Base-by-base conservation (phyloP, 2,329 filamentous ascomycete genomes). In the Aspergillus sp. region DNA sequence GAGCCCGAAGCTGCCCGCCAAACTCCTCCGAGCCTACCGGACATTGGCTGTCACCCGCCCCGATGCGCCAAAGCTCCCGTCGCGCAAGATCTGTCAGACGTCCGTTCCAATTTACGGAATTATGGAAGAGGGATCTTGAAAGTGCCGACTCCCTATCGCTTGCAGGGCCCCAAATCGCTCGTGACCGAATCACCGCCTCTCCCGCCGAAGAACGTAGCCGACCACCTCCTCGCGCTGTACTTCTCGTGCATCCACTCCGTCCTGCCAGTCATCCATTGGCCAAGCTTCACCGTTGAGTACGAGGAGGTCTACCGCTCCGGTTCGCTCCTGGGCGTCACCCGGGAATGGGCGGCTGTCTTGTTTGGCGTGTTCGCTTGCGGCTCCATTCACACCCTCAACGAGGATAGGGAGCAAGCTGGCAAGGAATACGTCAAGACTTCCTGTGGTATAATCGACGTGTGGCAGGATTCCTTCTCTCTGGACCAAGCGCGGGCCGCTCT, bases 211-310 rank as follows among this genome's bases (percentile, higher is more conserved):
- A 65, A 75, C 16, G 60, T 78, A 14, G 77, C 79, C 16, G 85
- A 93, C 41, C 75, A 74, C 43, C 67, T 95, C 2, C 61, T 95
- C 19, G 71, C 74, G 20, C 72, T 80, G 24, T 98, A 93, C 57
- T 81, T 83, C 47, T 68, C 72, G 24, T 81, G 80, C 5, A 69
- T 85, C 15, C 89, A 96, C 54, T 73, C 78, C 19, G 80, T 84
- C 56, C 80, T 88, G 45, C 91, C 91, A 1, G 78, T 94, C 26
- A 51, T 96, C 7, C 85, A 96, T 57, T 93, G 88, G 82, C 83
- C 85, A 2, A 82, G 74, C 0, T 93, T 96, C 48, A 70, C 80
- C 47, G 69, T 74, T 29, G 74, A 82, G 32, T 82, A 89, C 39
- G 84, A 93, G 35, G 71, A 76, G 6, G 67, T 93, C 5, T 94